These are phyloP conservation scores for Panellus pusillus DNA, from an alignment of 768 basidiomycete species.

Conservation along the genomic window DNA sequence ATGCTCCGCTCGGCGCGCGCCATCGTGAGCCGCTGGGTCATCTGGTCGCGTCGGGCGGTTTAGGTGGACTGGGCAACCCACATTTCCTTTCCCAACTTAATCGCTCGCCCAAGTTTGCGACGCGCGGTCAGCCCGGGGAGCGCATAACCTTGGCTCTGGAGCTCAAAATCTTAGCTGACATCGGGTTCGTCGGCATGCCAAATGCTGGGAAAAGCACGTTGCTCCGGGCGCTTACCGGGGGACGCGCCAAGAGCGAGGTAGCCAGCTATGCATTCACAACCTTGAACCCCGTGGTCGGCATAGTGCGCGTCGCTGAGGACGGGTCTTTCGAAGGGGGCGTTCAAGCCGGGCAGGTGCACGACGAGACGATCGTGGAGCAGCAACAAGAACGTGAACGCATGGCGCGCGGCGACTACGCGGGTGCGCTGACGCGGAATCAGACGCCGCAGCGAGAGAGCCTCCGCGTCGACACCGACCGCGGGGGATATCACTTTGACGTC, in stretches of 20 bases:
- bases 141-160: conserved; percentile 82
- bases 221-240: conserved; percentile 84
- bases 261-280: conserved; percentile 95
- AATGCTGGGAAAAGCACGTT: conserved; percentile 95
- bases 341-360: conserved; percentile 50
- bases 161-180: conserved; percentile 90
- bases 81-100: conserved; percentile 69
- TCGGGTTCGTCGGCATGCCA: conserved; percentile 96
- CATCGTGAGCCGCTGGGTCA: conserved; percentile 56
- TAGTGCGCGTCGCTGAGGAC: conserved; percentile 80
- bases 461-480: conserved; percentile 23
- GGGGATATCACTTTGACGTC: conserved; percentile 56
- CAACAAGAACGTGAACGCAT: conserved; percentile 43
- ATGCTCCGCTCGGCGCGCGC: conserved; percentile 65
- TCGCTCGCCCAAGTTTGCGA: conserved; percentile 86
- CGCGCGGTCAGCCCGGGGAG: conserved; percentile 74
- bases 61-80: conserved; percentile 86
- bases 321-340: conserved; percentile 70
- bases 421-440: conserved; percentile 53
- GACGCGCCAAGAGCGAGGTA: conserved; percentile 79
- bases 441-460: conserved; percentile 14
- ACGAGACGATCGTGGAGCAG: conserved; percentile 66
- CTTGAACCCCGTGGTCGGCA: conserved; percentile 89
- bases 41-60: conserved; percentile 74
- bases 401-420: conserved; percentile 53